Conservation (phyloP, 306 rosid genomes). For the Prunus campanulata region DNA sequence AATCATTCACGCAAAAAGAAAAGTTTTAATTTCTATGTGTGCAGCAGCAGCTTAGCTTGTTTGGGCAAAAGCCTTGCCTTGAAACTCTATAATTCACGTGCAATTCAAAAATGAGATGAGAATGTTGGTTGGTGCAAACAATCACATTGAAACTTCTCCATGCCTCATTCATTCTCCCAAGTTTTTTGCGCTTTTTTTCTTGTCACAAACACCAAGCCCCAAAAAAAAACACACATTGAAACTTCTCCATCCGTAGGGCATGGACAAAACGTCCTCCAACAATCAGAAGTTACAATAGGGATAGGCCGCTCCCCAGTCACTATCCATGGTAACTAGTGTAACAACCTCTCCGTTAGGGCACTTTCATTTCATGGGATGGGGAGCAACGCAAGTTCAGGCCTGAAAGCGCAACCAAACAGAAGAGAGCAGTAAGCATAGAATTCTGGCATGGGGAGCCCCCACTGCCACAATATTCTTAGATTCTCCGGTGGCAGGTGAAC, state of each 20-base stretch:
- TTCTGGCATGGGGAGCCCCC: background rate
- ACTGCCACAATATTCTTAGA: background rate
- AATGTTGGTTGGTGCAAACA: no score
- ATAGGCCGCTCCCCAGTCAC: background rate
- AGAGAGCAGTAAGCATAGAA: background rate
- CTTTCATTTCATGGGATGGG: no score
- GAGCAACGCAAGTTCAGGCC: background rate
- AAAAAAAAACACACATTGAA: conserved; percentile 6
- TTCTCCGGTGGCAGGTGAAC: background rate
- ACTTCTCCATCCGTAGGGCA: conserved; percentile 42
- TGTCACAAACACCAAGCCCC: background rate
- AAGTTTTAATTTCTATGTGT: no score
- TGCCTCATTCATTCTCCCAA: conserved; percentile 16
- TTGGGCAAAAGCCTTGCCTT: no score
- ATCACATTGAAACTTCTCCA: background rate
- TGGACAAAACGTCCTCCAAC: conserved; percentile 27
- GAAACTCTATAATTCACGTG: no score
- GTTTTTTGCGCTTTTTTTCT: conserved; percentile 35
- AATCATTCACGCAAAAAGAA: no score
- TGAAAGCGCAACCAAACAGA: background rate
- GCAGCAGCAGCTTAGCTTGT: no score
- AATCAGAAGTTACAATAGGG: background rate
- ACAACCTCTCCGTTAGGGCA: no score
- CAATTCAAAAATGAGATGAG: no score
- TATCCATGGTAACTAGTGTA: no score